phyloP scores from a whole-genome alignment of 345 rosid genomes.

The Heritiera fomes region DNA sequence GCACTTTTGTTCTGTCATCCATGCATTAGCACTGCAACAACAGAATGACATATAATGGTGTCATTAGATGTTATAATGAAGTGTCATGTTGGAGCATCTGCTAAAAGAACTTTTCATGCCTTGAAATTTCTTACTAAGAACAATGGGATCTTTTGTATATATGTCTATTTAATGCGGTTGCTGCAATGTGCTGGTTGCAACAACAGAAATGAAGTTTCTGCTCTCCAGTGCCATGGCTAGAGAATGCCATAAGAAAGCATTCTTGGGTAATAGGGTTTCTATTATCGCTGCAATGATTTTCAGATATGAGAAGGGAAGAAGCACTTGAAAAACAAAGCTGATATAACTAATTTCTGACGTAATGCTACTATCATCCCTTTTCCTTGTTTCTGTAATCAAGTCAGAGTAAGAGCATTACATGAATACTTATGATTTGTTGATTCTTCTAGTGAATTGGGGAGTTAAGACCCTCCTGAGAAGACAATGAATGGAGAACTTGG shows the following conservation, averaged over 20 bases:
- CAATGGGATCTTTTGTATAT: not conserved
- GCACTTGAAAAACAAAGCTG: not conserved
- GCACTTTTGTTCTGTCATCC: not conserved
- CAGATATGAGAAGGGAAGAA: not conserved
- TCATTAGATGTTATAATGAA: not conserved
- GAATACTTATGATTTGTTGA: not conserved
- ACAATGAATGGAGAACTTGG: conserved; percentile 51
- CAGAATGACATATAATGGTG: not conserved
- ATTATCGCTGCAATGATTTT: not conserved
- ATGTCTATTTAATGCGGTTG: not conserved
- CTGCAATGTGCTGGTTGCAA: not conserved
- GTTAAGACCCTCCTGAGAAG: conserved; percentile 72
- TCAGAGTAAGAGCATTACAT: not conserved
- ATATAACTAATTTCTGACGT: not conserved
- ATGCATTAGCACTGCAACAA: not conserved
- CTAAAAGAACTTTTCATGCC: not conserved
- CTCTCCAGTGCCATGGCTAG: too few species aligned
- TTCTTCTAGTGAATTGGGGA: conserved; percentile 44
- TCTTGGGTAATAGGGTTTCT: not conserved
- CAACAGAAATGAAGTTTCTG: too few species aligned
- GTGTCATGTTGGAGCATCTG: not conserved
- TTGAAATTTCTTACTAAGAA: not conserved
- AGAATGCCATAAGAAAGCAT: not conserved
- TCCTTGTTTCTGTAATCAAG: conserved; percentile 11
- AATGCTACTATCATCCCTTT: conserved; percentile 1